A percentile compares a stretch with the other conserved stretches of the same genome.
These are phyloP conservation scores for Hyphopichia fennica DNA, from an alignment of 1,139 yeast species.

Conservation along the genomic window DNA sequence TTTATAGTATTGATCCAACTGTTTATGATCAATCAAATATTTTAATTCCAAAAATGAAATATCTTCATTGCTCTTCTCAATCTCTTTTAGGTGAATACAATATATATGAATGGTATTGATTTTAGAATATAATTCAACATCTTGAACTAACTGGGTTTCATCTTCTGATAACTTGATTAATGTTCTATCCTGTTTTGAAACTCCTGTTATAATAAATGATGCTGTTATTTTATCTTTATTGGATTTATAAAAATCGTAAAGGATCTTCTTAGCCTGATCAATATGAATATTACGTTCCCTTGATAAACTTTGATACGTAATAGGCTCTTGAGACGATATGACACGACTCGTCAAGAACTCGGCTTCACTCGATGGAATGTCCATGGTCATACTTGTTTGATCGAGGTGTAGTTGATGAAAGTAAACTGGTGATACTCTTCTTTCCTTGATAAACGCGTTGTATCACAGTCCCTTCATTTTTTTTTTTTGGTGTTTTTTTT, in stretches of 20 bases:
- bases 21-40: constrained; percentile 16
- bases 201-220: constrained; percentile 35
- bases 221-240: constrained; percentile 34
- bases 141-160: constrained; percentile 16
- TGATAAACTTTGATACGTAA: constrained; percentile 32
- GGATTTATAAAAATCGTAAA: constrained; percentile 31
- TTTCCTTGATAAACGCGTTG: no score
- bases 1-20: constrained; percentile 19
- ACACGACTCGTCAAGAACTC: constrained; percentile 25
- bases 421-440: no score
- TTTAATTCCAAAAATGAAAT: constrained; percentile 31
- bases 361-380: constrained; percentile 25
- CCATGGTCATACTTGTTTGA: constrained; percentile 32
- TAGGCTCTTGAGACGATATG: constrained; percentile 25
- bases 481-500: no score
- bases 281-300: constrained; percentile 27
- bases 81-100: constrained; percentile 21
- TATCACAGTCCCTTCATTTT: no score
- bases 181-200: constrained; percentile 8
- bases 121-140: constrained; percentile 16
- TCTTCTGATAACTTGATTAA: constrained; percentile 23
- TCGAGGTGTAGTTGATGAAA: no score
- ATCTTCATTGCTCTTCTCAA: constrained; percentile 18
- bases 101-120: constrained; percentile 34
- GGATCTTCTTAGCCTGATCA: constrained; percentile 27